Base-by-base conservation (phyloP, 805 yeast species). In the Starmerella roubikii region DNA sequence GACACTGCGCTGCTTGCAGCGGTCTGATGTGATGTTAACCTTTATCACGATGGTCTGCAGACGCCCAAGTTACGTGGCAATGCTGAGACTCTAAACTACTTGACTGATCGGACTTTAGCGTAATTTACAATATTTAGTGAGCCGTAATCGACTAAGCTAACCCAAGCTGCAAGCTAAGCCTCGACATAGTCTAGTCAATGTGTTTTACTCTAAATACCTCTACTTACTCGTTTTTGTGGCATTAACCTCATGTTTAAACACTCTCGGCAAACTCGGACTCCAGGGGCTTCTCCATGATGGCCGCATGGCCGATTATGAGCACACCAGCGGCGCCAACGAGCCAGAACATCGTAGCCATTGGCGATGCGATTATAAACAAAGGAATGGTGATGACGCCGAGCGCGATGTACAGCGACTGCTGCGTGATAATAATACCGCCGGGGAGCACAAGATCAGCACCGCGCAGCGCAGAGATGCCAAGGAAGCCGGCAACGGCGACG, bases 201-300 rank as follows among this genome's bases (percentile, higher is more conserved):
- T n/a, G n/a, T n/a, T n/a, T n/a, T n/a, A n/a, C n/a, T n/a, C n/a
- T n/a, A n/a, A n/a, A n/a, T n/a, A n/a, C n/a, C n/a, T n/a, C n/a
- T n/a, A n/a, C n/a, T n/a, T n/a, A n/a, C n/a, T n/a, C n/a, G n/a
- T n/a, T n/a, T n/a, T n/a, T n/a, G n/a, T n/a, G n/a, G n/a, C n/a
- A n/a, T n/a, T n/a, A n/a, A n/a, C n/a, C n/a, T n/a, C n/a, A n/a
- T n/a, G n/a, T n/a, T n/a, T 10, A 58, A 13, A 58, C 62, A 30
- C 50, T 48, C 37, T 84, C 95, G 55, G 85, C 91, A 56, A 88
- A 91, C 16, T 88, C 86, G 28, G 88, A 76, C 64, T 91, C 97
- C 44, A 86, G 77, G 17, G 98, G 98, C 63, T 88, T 91, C 56
- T 91, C 97, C 72, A 91, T 68, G 46, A 88, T 66, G 3, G 86